Percentiles rank a stretch among this genome's conserved stretches.
Evolutionary conservation across 2,329 filamentous ascomycete species (phyloP).

Genomic region (Diplodia scrobiculata): DNA sequence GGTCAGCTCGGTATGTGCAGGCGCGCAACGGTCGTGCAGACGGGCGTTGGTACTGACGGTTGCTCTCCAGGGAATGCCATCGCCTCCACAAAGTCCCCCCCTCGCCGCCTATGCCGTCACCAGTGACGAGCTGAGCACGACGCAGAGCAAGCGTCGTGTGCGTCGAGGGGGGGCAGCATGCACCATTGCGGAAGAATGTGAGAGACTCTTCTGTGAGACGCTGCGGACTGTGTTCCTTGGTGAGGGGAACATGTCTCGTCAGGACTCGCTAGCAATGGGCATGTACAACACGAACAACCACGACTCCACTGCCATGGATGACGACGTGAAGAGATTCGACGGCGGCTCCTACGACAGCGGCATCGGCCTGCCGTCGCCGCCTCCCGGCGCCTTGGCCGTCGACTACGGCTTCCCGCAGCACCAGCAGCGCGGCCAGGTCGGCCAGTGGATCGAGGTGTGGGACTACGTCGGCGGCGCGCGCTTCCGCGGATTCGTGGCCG

Average conservation of each 20-base stretch:
- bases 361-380: constrained; percentile 41
- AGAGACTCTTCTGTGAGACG: constrained; percentile 99
- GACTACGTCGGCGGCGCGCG: constrained; percentile 82
- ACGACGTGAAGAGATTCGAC: constrained; percentile 69
- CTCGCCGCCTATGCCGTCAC: constrained; percentile 71
- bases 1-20: constrained; percentile 47
- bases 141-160: constrained; percentile 38
- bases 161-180: constrained; percentile 86
- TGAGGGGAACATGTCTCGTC: constrained; percentile 78
- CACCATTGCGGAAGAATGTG: constrained; percentile 98
- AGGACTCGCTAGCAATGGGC: constrained; percentile 87
- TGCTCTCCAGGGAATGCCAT: constrained; percentile 69
- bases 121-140: constrained; percentile 59
- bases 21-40: background rate
- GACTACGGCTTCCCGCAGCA: constrained; percentile 1
- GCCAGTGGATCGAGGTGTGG: constrained; percentile 75
- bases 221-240: constrained; percentile 91
- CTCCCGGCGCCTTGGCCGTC: constrained; percentile 35
- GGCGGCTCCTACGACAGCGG: constrained; percentile 37
- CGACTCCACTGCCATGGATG: constrained; percentile 33
- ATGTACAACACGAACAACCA: constrained; percentile 51
- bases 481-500: constrained; percentile 82
- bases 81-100: constrained; percentile 85
- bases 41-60: constrained; percentile 30
- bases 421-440: constrained; percentile 44